Base-by-base conservation (phyloP, 1,284 basidiomycete genomes). In the Pholiota adiposa region DNA sequence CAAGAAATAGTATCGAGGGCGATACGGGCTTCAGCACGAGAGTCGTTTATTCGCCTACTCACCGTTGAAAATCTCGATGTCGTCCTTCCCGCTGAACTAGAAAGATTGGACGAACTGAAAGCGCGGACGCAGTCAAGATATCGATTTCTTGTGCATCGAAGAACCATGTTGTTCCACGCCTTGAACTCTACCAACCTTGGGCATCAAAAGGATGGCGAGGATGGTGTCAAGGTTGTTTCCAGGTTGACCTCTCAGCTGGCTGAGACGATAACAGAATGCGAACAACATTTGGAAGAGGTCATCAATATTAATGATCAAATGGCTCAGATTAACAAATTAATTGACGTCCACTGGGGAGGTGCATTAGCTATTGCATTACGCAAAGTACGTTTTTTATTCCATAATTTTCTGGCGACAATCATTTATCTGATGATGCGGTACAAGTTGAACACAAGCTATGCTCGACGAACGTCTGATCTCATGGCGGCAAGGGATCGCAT, bases 291-390 rank as follows among this genome's bases (percentile, higher is more conserved):
- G 58, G 80, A 82, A 44, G 82, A 85, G 54, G 74, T 93, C 11
- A 69, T 89, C 43, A 77, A 77, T 18, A 78, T 84, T 36, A 73
- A 78, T 4, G 86, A 90, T 65, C 89, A 90, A 62, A 78, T 86
- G 27, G 75, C 79, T 0, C 89, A 92, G 72, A 80, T 93, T 5
- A 73, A 79, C 18, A 76, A 77, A 43, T 65, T 91, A 38, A 77
- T 84, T 18, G 87, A 91, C 61, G 73, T 80, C 27, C 91, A 93
- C 72, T 84, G 82, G 73, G 80, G 87, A 3, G 90, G 87, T 27
- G 89, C 90, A 14, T 81, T 93, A 12, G 86, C 87, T 1, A 83
- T 93, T 65, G 90, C 88, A 5, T 72, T 93, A 49, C 81, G 90
- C 9, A 93, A 93, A 76, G 81, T 81, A 55, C 38, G 74, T 65